Conservation (phyloP, 495 filamentous ascomycete species). For the Astrocystis sublimbata region DNA sequence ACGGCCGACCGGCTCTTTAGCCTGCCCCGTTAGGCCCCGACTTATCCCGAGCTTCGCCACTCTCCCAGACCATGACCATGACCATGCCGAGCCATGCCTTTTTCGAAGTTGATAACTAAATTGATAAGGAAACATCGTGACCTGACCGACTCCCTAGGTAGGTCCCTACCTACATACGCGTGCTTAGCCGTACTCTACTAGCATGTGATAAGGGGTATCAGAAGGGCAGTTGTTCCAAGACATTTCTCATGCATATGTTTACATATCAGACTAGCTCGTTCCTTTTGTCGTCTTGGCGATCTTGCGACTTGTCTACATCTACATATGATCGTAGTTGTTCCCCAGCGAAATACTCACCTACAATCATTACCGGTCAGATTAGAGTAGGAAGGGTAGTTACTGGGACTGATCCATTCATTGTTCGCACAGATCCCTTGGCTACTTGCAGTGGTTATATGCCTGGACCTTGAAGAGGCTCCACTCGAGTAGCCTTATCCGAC, state of each 20-base stretch:
- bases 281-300: neutral
- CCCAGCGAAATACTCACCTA: too few relatives aligned
- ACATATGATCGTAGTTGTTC: neutral
- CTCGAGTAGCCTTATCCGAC: too few relatives aligned
- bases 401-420: too few relatives aligned
- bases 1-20: conserved; percentile 1
- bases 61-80: neutral
- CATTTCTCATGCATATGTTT: neutral
- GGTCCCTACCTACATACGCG: too few relatives aligned
- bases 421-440: too few relatives aligned
- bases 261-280: neutral
- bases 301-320: neutral
- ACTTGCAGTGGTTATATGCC: too few relatives aligned
- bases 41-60: neutral
- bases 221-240: neutral
- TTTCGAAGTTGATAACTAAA: too few relatives aligned
- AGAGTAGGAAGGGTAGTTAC: too few relatives aligned
- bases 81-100: neutral
- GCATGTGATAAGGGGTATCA: neutral
- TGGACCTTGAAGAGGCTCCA: too few relatives aligned
- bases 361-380: too few relatives aligned
- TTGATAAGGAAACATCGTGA: conserved; percentile 1
- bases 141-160: too few relatives aligned
- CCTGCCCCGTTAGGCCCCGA: conserved; percentile 9
- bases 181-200: neutral